These are phyloP conservation scores for Coemansia sp. DNA, from an alignment of 192 early-diverging fungal genomes.

Conservation along the genomic window DNA sequence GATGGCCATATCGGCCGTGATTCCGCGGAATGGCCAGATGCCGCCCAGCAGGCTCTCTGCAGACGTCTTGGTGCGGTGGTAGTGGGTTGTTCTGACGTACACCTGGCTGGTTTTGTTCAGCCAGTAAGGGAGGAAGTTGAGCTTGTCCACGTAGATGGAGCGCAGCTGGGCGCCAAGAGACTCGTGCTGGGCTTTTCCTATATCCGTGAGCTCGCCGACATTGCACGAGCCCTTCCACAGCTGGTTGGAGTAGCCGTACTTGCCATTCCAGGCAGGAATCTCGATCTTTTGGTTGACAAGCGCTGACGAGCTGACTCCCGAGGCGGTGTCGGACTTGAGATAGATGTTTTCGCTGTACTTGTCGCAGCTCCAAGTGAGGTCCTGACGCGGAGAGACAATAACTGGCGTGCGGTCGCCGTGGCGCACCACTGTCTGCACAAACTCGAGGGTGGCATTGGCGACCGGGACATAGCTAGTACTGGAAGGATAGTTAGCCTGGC, in stretches of 20 bases:
- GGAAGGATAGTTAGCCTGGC: slow-evolving; percentile 27
- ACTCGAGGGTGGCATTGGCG: slow-evolving; percentile 51
- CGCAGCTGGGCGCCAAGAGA: slow-evolving; percentile 47
- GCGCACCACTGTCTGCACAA: slow-evolving; percentile 57
- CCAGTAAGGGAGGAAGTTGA: slow-evolving; percentile 41
- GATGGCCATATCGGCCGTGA: slow-evolving; percentile 16
- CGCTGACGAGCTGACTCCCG: slow-evolving; percentile 28
- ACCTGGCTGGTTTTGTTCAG: slow-evolving; percentile 43
- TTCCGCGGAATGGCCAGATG: slow-evolving; percentile 42
- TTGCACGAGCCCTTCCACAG: slow-evolving; percentile 52
- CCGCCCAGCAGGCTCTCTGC: slow-evolving; percentile 51
- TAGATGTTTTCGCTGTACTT: slow-evolving; percentile 29
- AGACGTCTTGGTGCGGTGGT: slow-evolving; percentile 59
- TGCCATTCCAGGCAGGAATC: slow-evolving; percentile 42
- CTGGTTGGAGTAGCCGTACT: slow-evolving; percentile 36
- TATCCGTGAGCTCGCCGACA: slow-evolving; percentile 60
- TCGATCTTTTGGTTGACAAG: slow-evolving; percentile 31
- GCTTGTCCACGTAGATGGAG: slow-evolving; percentile 54
- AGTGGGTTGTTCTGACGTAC: slow-evolving; percentile 59
- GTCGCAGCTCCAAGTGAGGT: slow-evolving; percentile 41
- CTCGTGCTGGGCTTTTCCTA: slow-evolving; percentile 54
- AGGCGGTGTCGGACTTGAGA: slow-evolving; percentile 25
- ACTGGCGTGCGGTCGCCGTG: slow-evolving; percentile 58
- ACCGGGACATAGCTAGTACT: slow-evolving; percentile 20
- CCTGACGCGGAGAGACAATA: slow-evolving; percentile 24